Percentiles rank a stretch among this genome's conserved stretches.
These are phyloP conservation scores for Ramaria sp. DNA, from an alignment of 768 basidiomycete species.

Conservation along the genomic window DNA sequence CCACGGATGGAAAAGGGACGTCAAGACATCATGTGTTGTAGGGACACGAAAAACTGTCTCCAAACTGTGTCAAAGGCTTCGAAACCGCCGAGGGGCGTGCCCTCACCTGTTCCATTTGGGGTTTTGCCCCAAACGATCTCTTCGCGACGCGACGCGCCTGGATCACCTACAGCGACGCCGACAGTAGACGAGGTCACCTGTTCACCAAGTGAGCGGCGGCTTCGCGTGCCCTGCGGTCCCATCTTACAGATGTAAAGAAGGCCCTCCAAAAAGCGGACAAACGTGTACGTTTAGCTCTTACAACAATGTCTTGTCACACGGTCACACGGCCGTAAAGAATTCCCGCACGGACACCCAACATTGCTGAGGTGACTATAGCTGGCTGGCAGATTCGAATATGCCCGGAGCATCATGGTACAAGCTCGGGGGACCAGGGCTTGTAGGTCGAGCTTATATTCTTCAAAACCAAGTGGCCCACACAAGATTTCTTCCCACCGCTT, in stretches of 20 bases:
- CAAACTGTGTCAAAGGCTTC: conserved; percentile 6
- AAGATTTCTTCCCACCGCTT: conserved; percentile 35
- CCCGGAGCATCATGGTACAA: neutral
- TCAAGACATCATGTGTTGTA: conserved; percentile 84
- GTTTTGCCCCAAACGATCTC: conserved; percentile 88
- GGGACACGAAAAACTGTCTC: conserved; percentile 81
- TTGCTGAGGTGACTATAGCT: too few relatives aligned
- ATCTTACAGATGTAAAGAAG: neutral
- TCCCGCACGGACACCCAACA: too few relatives aligned
- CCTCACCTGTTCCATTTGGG: conserved; percentile 60
- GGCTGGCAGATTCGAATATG: neutral
- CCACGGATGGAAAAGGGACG: conserved; percentile 70
- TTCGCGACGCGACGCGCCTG: conserved; percentile 17
- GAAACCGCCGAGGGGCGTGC: conserved; percentile 1
- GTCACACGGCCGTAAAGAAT: too few relatives aligned
- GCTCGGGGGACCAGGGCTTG: neutral
- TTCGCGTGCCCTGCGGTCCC: neutral
- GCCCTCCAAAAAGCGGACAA: neutral
- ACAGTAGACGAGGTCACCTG: neutral
- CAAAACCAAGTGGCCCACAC: conserved; percentile 43
- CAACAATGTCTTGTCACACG: neutral
- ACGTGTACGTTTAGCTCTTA: neutral
- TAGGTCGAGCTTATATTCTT: conserved; percentile 33
- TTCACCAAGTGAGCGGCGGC: conserved; percentile 1
- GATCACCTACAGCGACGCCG: neutral